Base-by-base conservation (phyloP, 2,329 filamentous ascomycete genomes). In the Incumbomyces delicatus region DNA sequence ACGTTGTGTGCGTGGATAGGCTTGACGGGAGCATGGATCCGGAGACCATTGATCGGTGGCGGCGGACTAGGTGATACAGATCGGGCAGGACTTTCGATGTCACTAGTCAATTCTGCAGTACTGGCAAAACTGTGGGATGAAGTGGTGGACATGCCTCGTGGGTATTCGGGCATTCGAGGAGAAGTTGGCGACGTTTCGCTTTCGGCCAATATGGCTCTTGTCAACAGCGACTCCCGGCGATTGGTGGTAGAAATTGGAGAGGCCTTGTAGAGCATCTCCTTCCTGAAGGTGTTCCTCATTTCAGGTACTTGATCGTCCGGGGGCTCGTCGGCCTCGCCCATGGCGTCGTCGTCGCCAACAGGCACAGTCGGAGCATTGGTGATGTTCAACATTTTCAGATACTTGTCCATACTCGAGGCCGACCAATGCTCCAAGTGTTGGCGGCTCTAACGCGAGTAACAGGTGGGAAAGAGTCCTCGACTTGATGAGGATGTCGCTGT, bases 71-170 rank as follows among this genome's bases (percentile, higher is more conserved):
- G 87, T 0, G 87, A 90, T 63, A 80, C 87, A 31, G 87, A 86
- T 47, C 87, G 76, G n/a, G 87, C 84, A 35, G 90, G 88, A 59
- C 87, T 95, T 49, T 87, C 89, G 48, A 86, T 92, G 60, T 95
- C 92, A 65, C 89, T 95, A n/a, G 88, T 95, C 48, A 96, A 74
- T 54, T 95, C 90, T 32, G 85, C 85, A 2, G 87, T 94, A 67
- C 88, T 95, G 55, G 80, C 71, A 60, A 83, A 90, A 71, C 87
- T 94, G 62, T 81, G 83, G 57, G 83, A 81, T 50, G 85, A 90
- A 50, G 80, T 66, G 53, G 62, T 75, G 33, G 70, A 73, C 48
- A 72, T 56, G 35, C 69, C 67, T 56, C 72, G 65, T 48, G 39
- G 47, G 47, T 34, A 31, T 49, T 47, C 41, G 20, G 42, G 44